Base-by-base conservation (phyloP, 164 flowering plant species). In the Litsea cubeba region DNA sequence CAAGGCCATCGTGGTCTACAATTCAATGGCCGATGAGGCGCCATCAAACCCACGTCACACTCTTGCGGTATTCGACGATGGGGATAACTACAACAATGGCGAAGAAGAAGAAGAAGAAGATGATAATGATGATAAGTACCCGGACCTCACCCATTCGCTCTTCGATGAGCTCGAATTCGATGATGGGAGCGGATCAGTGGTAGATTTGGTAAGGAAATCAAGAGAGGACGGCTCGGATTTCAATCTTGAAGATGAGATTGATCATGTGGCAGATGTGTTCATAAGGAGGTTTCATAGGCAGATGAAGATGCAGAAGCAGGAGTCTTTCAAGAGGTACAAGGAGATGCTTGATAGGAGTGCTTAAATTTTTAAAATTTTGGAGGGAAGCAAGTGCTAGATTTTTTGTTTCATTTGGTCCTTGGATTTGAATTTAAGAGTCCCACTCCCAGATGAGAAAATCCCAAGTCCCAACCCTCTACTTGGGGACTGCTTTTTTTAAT, bases 181-280 rank as follows among this genome's bases (percentile, higher is more conserved):
- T 1, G 80, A 88, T 7, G 85, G 81, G 26, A 81, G 67, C 1
- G 82, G 79, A 1, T 89, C 93, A 1, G 82, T 85, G 26, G 82
- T 92, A 7, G 97, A 92, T 66, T 7, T 88, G 78, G 91, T 89
- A 72, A 85, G 78, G 86, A 87, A 85, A 50, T 81, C 90, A 1
- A 87, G 83, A 79, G 86, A 87, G 69, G 84, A 83, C 7, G 89
- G 81, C 28, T 84, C 84, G 54, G 74, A 83, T 51, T 91, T 90
- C 81, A 85, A 74, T 12, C 83, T 91, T 40, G 97, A 91, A 75
- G 90, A 88, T 22, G 91, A 91, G 86, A 91, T 92, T 15, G 92
- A 92, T 62, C 84, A 87, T 2, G 95, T 86, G 3, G 97, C 95
- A 0, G 94, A 90, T 72, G 77, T 92, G 88, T 92, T 92, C 75